Evolutionary conservation across 2,329 filamentous ascomycete species (phyloP).

Genomic region (Fusarium circinatum): DNA sequence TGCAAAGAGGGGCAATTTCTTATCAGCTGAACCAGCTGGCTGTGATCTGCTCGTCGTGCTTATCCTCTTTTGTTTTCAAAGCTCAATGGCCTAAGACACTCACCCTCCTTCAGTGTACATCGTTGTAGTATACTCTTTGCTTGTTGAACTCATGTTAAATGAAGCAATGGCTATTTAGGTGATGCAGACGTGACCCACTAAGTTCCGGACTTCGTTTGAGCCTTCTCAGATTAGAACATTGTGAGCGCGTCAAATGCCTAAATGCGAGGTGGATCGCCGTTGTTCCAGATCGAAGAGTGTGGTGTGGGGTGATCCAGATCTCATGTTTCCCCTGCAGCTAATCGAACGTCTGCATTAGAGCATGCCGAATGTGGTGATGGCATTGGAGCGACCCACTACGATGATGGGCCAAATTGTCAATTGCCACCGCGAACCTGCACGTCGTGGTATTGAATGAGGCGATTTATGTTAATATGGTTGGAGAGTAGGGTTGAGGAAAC

Average conservation of each 20-base stretch:
- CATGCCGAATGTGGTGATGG: constrained; percentile 19
- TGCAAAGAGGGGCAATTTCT: background rate
- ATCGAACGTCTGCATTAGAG: constrained; percentile 33
- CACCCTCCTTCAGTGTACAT: background rate
- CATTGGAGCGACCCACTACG: constrained; percentile 16
- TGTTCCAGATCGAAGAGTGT: constrained; percentile 34
- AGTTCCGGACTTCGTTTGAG: background rate
- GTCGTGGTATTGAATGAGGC: background rate
- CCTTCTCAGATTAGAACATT: background rate
- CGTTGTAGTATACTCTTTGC: background rate
- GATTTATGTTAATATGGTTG: background rate
- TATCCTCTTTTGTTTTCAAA: background rate
- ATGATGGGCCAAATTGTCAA: constrained; percentile 4
- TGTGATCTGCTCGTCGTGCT: background rate
- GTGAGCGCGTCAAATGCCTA: background rate
- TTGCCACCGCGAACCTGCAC: background rate
- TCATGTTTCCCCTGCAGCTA: constrained; percentile 32
- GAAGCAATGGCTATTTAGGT: background rate
- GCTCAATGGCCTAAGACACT: background rate
- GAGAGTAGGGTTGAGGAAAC: constrained; percentile 10
- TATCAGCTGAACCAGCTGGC: no score
- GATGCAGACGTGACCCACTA: background rate
- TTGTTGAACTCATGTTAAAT: background rate
- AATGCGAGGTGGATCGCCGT: constrained; percentile 33
- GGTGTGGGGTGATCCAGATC: constrained; percentile 41